Conservation (phyloP, 352 stramenopile species). For the Saprolegnia parasitica region DNA sequence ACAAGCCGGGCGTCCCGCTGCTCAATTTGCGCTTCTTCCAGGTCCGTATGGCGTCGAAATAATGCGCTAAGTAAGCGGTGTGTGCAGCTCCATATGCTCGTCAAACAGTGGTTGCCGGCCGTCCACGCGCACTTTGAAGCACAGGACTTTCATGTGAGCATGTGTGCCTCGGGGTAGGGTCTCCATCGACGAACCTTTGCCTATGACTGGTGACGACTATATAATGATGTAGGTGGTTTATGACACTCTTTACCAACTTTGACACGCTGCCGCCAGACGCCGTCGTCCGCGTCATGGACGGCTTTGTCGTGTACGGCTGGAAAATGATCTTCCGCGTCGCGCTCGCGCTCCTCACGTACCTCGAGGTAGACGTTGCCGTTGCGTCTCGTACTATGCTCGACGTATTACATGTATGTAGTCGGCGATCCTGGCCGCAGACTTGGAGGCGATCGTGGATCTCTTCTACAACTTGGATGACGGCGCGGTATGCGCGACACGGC, state of each 20-base stretch:
- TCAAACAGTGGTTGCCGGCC: slow-evolving; percentile 40
- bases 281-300: slow-evolving; percentile 55
- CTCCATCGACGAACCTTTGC: not conserved
- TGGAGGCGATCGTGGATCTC: slow-evolving; percentile 69
- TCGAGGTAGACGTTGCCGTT: slow-evolving; percentile 38
- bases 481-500: slow-evolving; percentile 49
- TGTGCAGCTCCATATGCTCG: slow-evolving; percentile 50
- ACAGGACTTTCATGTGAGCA: slow-evolving; percentile 67
- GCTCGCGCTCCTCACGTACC: slow-evolving; percentile 48
- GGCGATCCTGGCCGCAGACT: slow-evolving; percentile 51
- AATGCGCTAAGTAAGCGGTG: too few species aligned
- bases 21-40: slow-evolving; percentile 64
- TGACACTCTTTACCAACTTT: slow-evolving; percentile 77
- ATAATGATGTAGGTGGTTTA: slow-evolving; percentile 56
- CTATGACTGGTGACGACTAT: not conserved
- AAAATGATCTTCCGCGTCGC: slow-evolving; percentile 65
- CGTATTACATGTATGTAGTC: too few species aligned
- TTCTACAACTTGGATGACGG: slow-evolving; percentile 66
- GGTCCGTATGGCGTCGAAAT: not conserved
- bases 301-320: slow-evolving; percentile 66
- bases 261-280: slow-evolving; percentile 58
- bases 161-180: slow-evolving; percentile 56
- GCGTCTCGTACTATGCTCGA: too few species aligned
- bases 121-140: slow-evolving; percentile 43
- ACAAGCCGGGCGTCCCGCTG: slow-evolving; percentile 51